phyloP scores from a whole-genome alignment of 2,329 filamentous ascomycete species.

The Nectriaceae sp. region DNA sequence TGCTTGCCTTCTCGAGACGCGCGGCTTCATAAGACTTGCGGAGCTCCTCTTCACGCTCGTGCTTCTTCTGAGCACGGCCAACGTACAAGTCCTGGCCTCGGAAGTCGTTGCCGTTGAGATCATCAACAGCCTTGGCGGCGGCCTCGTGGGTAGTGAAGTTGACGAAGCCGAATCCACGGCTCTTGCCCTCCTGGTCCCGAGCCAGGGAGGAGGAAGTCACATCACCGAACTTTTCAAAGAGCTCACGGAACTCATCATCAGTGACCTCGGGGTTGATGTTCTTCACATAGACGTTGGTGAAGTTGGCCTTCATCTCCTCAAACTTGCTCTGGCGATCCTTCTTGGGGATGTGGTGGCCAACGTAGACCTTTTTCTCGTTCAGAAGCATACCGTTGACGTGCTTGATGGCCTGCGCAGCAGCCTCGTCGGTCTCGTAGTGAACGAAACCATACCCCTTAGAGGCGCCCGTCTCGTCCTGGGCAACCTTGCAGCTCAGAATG shows the following conservation, averaged over 20 bases:
- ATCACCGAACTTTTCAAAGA: slow-evolving; percentile 90
- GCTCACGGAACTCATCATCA: slow-evolving; percentile 90
- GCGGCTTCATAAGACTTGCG: slow-evolving; percentile 98
- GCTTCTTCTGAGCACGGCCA: slow-evolving; percentile 99
- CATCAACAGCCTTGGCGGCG: slow-evolving; percentile 83
- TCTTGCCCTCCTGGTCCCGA: slow-evolving; percentile 87
- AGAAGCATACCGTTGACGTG: slow-evolving; percentile 99
- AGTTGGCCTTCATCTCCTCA: slow-evolving; percentile 99
- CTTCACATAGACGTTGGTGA: slow-evolving; percentile 99
- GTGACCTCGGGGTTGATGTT: slow-evolving; percentile 84
- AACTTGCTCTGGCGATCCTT: slow-evolving; percentile 99
- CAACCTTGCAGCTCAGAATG: slow-evolving; percentile 99
- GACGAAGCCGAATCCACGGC: slow-evolving; percentile 93
- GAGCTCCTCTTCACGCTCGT: slow-evolving; percentile 98
- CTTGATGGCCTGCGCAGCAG: slow-evolving; percentile 96
- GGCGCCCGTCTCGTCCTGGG: slow-evolving; percentile 93
- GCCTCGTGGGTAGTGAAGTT: slow-evolving; percentile 93
- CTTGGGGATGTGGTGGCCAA: slow-evolving; percentile 99
- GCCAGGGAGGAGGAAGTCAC: slow-evolving; percentile 96
- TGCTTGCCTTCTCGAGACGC: slow-evolving; percentile 96
- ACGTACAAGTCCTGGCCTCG: slow-evolving; percentile 96
- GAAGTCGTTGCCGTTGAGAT: slow-evolving; percentile 90
- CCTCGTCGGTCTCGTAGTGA: slow-evolving; percentile 99
- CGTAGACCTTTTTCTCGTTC: slow-evolving; percentile 99
- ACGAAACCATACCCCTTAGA: slow-evolving; percentile 99